Evolutionary conservation across 106 monocot genomes (phyloP).

Genomic region (Dioscorea dumetorum): DNA sequence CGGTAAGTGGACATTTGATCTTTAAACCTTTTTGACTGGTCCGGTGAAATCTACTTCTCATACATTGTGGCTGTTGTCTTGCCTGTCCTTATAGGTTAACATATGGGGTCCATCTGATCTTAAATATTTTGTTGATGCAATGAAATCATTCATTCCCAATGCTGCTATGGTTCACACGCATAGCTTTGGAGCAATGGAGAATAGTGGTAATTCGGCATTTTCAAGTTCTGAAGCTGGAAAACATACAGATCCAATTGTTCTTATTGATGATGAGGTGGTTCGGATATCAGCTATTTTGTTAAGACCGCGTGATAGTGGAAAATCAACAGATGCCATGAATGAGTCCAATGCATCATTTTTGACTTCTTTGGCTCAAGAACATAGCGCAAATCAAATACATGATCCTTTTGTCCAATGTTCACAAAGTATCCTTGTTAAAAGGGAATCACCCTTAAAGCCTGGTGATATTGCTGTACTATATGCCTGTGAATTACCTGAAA

Average conservation of each 20-base stretch:
- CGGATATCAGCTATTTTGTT: conserved; percentile 73
- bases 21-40: not conserved
- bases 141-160: conserved; percentile 90
- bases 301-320: conserved; percentile 27
- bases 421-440: conserved; percentile 7
- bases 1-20: conserved; percentile 45
- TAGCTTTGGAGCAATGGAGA: conserved; percentile 60
- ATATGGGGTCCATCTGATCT: conserved; percentile 98
- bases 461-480: conserved; percentile 87
- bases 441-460: conserved; percentile 39
- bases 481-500: conserved; percentile 88
- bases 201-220: conserved; percentile 9
- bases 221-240: conserved; percentile 12
- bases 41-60: not conserved
- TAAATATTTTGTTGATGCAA: conserved; percentile 79
- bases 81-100: conserved; percentile 52
- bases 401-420: not conserved
- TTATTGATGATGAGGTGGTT: conserved; percentile 92
- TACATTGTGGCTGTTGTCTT: no score
- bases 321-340: conserved; percentile 5
- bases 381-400: not conserved
- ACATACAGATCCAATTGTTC: conserved; percentile 41
- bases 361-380: conserved; percentile 7
- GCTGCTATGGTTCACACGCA: conserved; percentile 83
- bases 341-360: conserved; percentile 6